Evolutionary conservation across 2,329 filamentous ascomycete genomes (phyloP).

Genomic region (Rugonectria rugulosa): DNA sequence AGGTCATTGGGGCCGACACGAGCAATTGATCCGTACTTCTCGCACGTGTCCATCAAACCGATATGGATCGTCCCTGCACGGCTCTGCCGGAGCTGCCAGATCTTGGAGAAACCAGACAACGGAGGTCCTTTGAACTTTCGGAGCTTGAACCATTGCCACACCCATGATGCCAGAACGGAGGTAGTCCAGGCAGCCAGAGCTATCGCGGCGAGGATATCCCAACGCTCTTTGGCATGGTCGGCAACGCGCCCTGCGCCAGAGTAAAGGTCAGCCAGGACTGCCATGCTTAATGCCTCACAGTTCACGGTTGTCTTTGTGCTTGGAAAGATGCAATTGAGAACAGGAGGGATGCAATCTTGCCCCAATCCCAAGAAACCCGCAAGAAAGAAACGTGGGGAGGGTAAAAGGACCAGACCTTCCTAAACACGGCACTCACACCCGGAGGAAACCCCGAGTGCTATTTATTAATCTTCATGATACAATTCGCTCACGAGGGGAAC

Average conservation of each 20-base stretch:
- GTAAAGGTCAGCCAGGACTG: not conserved
- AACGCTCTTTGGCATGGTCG: not conserved
- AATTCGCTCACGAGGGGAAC: not conserved
- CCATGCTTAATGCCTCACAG: no score
- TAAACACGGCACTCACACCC: no score
- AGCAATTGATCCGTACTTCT: constrained; percentile 41
- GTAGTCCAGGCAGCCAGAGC: not conserved
- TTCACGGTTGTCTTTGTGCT: no score
- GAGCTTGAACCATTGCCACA: not conserved
- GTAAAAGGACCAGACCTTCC: no score
- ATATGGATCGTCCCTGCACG: not conserved
- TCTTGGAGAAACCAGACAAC: not conserved
- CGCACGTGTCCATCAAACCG: not conserved
- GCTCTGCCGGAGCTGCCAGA: not conserved
- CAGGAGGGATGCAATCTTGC: no score
- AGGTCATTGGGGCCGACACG: constrained; percentile 52
- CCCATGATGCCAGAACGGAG: not conserved
- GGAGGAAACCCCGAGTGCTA: no score
- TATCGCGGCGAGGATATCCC: not conserved
- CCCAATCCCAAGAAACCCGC: not conserved
- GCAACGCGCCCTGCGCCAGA: not conserved
- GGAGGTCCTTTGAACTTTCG: not conserved
- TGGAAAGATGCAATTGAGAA: no score
- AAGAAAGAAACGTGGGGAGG: not conserved
- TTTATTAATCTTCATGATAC: not conserved